These are phyloP conservation scores for Aspergillus nomiae DNA, from an alignment of 2,329 filamentous ascomycete species.

Conservation along the genomic window DNA sequence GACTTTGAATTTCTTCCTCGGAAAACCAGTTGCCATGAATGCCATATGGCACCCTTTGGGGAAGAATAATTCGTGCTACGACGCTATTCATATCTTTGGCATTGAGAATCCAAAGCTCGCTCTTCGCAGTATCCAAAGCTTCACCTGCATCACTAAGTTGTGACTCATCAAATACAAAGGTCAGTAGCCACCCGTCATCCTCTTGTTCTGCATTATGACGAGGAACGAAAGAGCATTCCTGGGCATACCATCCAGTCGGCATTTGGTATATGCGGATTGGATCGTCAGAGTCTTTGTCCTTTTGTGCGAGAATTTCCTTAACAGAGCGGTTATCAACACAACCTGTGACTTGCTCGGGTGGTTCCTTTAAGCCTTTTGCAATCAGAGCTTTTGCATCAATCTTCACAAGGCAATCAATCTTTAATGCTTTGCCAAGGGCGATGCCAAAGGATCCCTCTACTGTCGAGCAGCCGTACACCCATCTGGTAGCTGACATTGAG, in stretches of 20 bases:
- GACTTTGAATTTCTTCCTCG: conserved; percentile 53
- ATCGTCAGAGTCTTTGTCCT: conserved; percentile 49
- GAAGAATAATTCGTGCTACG: conserved; percentile 59
- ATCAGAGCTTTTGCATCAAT: conserved; percentile 33
- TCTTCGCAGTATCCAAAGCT: conserved; percentile 49
- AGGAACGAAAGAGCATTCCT: conserved; percentile 68
- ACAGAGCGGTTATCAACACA: conserved; percentile 63
- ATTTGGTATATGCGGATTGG: conserved; percentile 65
- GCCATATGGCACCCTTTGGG: conserved; percentile 70
- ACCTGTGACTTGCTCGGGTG: conserved; percentile 56
- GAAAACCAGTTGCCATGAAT: conserved; percentile 66
- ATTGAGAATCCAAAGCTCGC: conserved; percentile 70
- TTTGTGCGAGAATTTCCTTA: conserved; percentile 49
- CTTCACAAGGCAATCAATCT: conserved; percentile 15
- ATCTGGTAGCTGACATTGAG: conserved; percentile 62
- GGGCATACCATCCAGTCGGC: conserved; percentile 63
- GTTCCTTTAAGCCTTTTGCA: conserved; percentile 49
- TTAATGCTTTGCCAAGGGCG: neutral
- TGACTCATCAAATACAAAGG: conserved; percentile 70
- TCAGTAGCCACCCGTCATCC: conserved; percentile 68
- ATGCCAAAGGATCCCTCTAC: conserved; percentile 12
- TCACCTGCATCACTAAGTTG: conserved; percentile 57
- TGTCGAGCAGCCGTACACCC: conserved; percentile 69
- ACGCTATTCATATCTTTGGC: conserved; percentile 60
- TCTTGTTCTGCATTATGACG: conserved; percentile 48